These are phyloP conservation scores for Fusarium verticillioides DNA, from an alignment of 2,329 filamentous ascomycete genomes.

Conservation along the genomic window DNA sequence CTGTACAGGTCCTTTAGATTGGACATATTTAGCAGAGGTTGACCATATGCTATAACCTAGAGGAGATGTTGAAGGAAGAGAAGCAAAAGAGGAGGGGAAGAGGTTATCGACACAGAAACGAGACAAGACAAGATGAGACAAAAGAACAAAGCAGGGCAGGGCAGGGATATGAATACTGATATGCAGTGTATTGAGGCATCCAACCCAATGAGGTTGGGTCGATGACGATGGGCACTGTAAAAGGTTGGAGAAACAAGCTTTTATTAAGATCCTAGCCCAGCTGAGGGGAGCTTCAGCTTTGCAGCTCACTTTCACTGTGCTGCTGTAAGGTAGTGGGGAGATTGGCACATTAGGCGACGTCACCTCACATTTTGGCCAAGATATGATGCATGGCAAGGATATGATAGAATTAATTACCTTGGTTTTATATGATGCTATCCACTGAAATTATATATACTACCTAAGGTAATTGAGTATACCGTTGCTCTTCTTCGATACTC, in stretches of 20 bases:
- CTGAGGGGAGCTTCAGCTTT: constrained; percentile 26
- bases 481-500: background rate
- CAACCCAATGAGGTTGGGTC: constrained; percentile 27
- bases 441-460: background rate
- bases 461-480: background rate
- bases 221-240: constrained; percentile 32
- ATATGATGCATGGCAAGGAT: background rate
- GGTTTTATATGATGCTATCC: background rate
- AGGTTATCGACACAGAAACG: background rate
- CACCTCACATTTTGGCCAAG: constrained; percentile 19
- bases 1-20: constrained; percentile 48
- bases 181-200: constrained; percentile 12
- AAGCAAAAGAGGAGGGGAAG: background rate
- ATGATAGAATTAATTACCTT: background rate
- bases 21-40: constrained; percentile 46
- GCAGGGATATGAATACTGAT: constrained; percentile 7
- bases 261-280: constrained; percentile 16
- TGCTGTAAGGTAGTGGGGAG: constrained; percentile 2
- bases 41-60: constrained; percentile 10
- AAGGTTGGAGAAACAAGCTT: constrained; percentile 43
- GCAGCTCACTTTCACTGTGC: background rate
- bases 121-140: constrained; percentile 5
- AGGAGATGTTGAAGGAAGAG: background rate
- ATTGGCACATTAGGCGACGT: constrained; percentile 33
- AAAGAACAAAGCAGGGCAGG: constrained; percentile 25